Conservation (phyloP, 768 basidiomycete species). For the Lactifluus pinguis region DNA sequence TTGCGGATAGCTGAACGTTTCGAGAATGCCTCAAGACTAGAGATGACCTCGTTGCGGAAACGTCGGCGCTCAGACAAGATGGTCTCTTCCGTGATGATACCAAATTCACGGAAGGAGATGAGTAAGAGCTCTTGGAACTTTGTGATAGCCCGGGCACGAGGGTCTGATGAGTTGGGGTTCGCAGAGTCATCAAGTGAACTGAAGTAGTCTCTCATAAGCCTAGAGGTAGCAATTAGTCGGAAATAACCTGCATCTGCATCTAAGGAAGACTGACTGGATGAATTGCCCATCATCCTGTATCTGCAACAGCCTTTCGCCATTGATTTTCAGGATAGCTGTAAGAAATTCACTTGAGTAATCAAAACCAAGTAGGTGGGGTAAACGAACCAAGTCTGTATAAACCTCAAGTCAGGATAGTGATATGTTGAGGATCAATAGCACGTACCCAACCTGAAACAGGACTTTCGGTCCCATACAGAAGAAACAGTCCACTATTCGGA, state of each 20-base stretch:
- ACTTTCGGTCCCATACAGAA: constrained; percentile 99
- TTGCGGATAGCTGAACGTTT: constrained; percentile 88
- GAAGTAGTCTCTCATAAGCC: constrained; percentile 94
- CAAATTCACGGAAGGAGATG: constrained; percentile 96
- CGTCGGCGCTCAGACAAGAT: constrained; percentile 79
- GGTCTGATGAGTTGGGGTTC: constrained; percentile 80
- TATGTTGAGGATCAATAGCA: constrained; percentile 5
- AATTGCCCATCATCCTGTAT: constrained; percentile 97
- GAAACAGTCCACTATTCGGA: constrained; percentile 95
- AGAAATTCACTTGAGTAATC: not conserved
- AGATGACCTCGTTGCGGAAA: constrained; percentile 82
- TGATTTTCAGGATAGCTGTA: constrained; percentile 92
- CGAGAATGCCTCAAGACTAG: constrained; percentile 89
- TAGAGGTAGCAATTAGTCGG: constrained; percentile 23
- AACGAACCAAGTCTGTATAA: constrained; percentile 45
- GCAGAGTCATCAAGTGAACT: constrained; percentile 89
- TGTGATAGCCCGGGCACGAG: constrained; percentile 86
- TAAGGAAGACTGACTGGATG: constrained; percentile 54
- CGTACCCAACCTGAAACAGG: constrained; percentile 95
- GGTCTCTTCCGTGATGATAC: constrained; percentile 90
- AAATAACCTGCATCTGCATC: not conserved
- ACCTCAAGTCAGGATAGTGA: not conserved
- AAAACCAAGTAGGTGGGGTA: not conserved
- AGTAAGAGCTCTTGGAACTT: constrained; percentile 95
- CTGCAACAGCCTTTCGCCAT: constrained; percentile 83